Base-by-base conservation (phyloP, 768 basidiomycete species). In the Amanita exitialis region DNA sequence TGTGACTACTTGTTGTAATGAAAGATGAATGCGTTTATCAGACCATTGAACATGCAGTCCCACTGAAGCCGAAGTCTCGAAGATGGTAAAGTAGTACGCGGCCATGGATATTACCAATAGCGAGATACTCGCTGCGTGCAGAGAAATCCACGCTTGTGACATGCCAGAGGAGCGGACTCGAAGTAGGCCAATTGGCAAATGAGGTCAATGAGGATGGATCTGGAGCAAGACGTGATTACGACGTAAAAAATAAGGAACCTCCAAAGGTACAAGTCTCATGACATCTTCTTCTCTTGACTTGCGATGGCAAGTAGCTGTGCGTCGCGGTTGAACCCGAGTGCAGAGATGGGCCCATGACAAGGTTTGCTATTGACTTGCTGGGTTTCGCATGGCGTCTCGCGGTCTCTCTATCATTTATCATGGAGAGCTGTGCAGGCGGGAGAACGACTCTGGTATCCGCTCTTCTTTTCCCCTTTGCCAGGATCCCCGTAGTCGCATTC, bases 121-220 rank as follows among this genome's bases (percentile, higher is more conserved):
- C 91, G 35, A 97, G 64, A 62, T 92, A 95, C 59, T 97, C 90
- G 62, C 90, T 93, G 16, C 75, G 74, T 3, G 82, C 67, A 13
- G 91, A 90, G 66, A 97, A 98, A 58, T 87, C 91, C 36, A 94
- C 66, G 21, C 81, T 75, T 0, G 86, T 90, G 54, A 98, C 86
- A 57, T 87, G 82, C 1, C 90, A 91, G 3, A 97, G 71, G 3
- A 94, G 94, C 10, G 94, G 96, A 53, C 82, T 83, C 18, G 84
- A 83, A n/a, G 94, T 97, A 6, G 96, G 96, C 95, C 95, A 99
- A 64, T 98, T 98, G 3, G 84, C 76, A 68, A 87, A 98, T 0
- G 83, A 81, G 2, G 92, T 94, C 32, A 90, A 70, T 2, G 86
- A 83, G 0, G 92, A 64, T 99, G 96, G 54, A 95, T 78, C 94